phyloP scores from a whole-genome alignment of 2,329 filamentous ascomycete species.

The Drechslerella dactyloides region DNA sequence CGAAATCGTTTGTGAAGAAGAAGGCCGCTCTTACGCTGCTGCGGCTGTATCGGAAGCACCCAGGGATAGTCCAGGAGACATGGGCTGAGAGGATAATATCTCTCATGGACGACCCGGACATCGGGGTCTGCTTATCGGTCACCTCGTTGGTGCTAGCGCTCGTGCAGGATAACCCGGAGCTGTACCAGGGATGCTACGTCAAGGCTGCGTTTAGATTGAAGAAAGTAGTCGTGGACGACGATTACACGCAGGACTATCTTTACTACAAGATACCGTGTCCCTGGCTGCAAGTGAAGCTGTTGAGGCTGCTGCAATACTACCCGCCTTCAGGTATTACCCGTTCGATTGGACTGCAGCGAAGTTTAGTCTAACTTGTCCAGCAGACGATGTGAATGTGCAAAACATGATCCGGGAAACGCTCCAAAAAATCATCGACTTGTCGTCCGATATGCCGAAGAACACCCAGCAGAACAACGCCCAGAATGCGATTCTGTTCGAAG shows the following conservation, averaged over 20 bases:
- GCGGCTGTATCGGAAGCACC: slow-evolving; percentile 90
- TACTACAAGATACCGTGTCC: slow-evolving; percentile 99
- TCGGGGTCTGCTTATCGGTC: slow-evolving; percentile 92
- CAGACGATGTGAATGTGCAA: slow-evolving; percentile 89
- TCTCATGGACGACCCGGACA: slow-evolving; percentile 95
- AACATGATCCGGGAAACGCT: slow-evolving; percentile 90
- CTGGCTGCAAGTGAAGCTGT: slow-evolving; percentile 94
- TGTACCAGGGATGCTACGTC: slow-evolving; percentile 91
- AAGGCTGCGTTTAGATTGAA: slow-evolving; percentile 91
- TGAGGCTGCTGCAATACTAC: slow-evolving; percentile 93
- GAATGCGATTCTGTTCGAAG: slow-evolving; percentile 96
- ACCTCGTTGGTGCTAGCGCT: slow-evolving; percentile 94
- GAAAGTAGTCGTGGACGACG: slow-evolving; percentile 85
- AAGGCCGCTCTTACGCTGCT: slow-evolving; percentile 94
- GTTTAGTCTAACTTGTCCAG: slow-evolving; percentile 53
- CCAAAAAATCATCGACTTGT: slow-evolving; percentile 86
- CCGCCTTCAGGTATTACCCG: slow-evolving; percentile 77
- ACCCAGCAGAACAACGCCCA: slow-evolving; percentile 99
- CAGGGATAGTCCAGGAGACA: slow-evolving; percentile 90
- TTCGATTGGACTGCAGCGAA: slow-evolving; percentile 9
- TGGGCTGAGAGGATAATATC: slow-evolving; percentile 98
- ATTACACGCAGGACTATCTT: slow-evolving; percentile 87
- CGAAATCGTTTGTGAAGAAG: slow-evolving; percentile 98
- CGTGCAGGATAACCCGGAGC: slow-evolving; percentile 90
- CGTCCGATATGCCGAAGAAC: slow-evolving; percentile 94